Base-by-base conservation (phyloP, 2,329 filamentous ascomycete genomes). In the Ambrosiella cleistominuta region DNA sequence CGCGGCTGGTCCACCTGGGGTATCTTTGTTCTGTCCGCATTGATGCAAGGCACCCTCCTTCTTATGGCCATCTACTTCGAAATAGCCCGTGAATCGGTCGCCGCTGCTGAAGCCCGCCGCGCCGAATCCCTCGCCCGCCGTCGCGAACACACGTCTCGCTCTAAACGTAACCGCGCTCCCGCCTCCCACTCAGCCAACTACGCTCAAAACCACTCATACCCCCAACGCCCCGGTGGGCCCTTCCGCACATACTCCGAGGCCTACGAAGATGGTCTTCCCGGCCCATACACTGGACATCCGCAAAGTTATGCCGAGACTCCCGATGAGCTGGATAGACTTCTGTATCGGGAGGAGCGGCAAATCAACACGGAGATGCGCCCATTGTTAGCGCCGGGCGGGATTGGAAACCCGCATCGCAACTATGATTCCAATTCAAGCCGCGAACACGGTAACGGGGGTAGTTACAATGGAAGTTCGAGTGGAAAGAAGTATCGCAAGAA, bases 1-100 rank as follows among this genome's bases (percentile, higher is more conserved):
- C 81, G 78, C 39, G 91, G 91, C 0, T 98, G 93, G 93, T 96
- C 90, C 70, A 88, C 89, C 0, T 98, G 93, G 93, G 83, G 88
- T 8, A 83, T 97, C 12, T 94, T 91, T 66, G 75, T 95, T 50
- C 75, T 97, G 56, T 95, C 90, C 0, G 93, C 91, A 1, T 71
- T 76, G 59, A 78, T 97, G 74, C 93, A 98, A 69, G 91, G 89
- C 15, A 77, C 80, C 8, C 71, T 98, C 58, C 74, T 98, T 47
- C 73, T 69, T 27, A 86, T 98, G 85, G 88, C 82, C 19, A 78
- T 95, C 61, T 82, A 80, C 64, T 97, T 90, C 66, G 77, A 89
- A 69, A 67, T 83, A 15, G 40, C 52, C 17, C 56, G 56, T 8
- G 44, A 47, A 17, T 47, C 44, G 8, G 44, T n/a, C n/a, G 45